Evolutionary conservation across 2,329 filamentous ascomycete species (phyloP).

Genomic region (Arthroderma sp.): DNA sequence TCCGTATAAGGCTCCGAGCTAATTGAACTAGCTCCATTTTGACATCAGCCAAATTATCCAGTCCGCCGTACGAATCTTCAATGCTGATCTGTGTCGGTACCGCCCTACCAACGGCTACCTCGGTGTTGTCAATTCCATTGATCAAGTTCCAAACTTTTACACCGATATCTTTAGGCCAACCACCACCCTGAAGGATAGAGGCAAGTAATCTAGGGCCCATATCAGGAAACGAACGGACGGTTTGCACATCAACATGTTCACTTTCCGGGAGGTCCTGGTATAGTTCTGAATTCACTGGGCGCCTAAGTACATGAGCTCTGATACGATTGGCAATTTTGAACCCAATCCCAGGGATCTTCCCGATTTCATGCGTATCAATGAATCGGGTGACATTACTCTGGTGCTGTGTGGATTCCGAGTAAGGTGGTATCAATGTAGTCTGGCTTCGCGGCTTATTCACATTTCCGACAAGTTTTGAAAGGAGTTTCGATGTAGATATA

Average conservation of each 20-base stretch:
- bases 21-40: constrained; percentile 56
- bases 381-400: constrained; percentile 50
- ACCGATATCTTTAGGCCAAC: constrained; percentile 59
- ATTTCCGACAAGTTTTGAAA: constrained; percentile 74
- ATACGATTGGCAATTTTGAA: constrained; percentile 61
- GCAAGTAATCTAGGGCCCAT: constrained; percentile 56
- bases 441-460: constrained; percentile 78
- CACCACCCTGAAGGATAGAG: constrained; percentile 54
- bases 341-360: constrained; percentile 75
- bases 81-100: constrained; percentile 84
- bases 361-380: constrained; percentile 61
- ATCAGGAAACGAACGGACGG: constrained; percentile 49
- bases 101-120: constrained; percentile 57
- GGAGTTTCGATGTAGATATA: constrained; percentile 72
- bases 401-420: constrained; percentile 14
- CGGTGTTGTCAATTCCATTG: constrained; percentile 63
- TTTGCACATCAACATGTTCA: constrained; percentile 49
- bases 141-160: constrained; percentile 62
- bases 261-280: constrained; percentile 26
- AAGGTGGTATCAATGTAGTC: constrained; percentile 64
- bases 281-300: constrained; percentile 22
- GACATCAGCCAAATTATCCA: constrained; percentile 53
- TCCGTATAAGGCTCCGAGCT: constrained; percentile 54
- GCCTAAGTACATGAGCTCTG: constrained; percentile 45
- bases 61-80: constrained; percentile 73